phyloP scores from a whole-genome alignment of 768 basidiomycete species.

The Trametes coccinea region DNA sequence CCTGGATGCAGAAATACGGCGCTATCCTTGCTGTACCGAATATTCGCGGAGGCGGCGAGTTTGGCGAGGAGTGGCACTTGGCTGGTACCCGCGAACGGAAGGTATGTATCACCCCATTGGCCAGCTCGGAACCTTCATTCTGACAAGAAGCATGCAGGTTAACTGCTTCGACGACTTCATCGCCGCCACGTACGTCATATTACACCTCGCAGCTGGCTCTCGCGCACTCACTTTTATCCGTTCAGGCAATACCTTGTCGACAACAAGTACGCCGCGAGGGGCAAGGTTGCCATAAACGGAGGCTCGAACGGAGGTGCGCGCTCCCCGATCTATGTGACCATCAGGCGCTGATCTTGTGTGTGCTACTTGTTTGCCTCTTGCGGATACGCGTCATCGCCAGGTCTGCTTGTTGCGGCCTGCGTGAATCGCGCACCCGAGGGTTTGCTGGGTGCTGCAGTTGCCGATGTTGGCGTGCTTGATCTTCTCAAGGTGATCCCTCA shows the following conservation, averaged over 20 bases:
- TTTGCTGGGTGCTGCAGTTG: slow-evolving; percentile 73
- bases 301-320: slow-evolving; percentile 76
- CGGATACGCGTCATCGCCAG: slow-evolving; percentile 35
- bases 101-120: slow-evolving; percentile 37
- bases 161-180: slow-evolving; percentile 86
- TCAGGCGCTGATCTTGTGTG: slow-evolving; percentile 1
- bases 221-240: not conserved
- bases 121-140: not conserved
- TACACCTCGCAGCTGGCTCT: not conserved
- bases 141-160: slow-evolving; percentile 38
- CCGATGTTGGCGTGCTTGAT: slow-evolving; percentile 83
- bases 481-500: slow-evolving; percentile 60
- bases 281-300: slow-evolving; percentile 77
- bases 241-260: slow-evolving; percentile 69
- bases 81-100: slow-evolving; percentile 72
- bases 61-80: slow-evolving; percentile 84
- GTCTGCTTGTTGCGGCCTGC: slow-evolving; percentile 82
- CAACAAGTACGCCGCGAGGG: slow-evolving; percentile 64
- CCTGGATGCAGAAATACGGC: slow-evolving; percentile 71
- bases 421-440: slow-evolving; percentile 77
- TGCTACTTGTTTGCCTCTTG: not conserved
- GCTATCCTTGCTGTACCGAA: slow-evolving; percentile 59
- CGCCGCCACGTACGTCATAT: slow-evolving; percentile 62
- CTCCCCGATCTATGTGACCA: not conserved
- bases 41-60: slow-evolving; percentile 65